Evolutionary conservation across 495 filamentous ascomycete genomes (phyloP).

Genomic region (Penicillium roqueforti): DNA sequence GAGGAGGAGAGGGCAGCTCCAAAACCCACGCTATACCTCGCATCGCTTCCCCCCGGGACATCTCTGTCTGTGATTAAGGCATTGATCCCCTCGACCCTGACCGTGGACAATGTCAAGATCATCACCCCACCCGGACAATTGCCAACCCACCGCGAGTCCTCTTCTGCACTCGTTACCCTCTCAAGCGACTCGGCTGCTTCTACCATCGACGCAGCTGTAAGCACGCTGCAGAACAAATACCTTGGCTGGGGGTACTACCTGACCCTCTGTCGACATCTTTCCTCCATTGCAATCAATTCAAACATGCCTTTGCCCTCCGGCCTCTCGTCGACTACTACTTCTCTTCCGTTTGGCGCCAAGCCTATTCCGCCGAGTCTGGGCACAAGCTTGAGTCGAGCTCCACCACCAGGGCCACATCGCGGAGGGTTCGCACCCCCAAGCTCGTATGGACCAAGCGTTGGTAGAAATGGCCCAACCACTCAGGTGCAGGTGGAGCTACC

Average conservation of each 20-base stretch:
- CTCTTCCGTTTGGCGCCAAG: slow-evolving; percentile 83
- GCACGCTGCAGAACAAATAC: slow-evolving; percentile 76
- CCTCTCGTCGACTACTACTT: slow-evolving; percentile 48
- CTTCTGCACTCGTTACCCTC: slow-evolving; percentile 78
- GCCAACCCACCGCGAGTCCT: slow-evolving; percentile 67
- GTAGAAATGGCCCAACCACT: slow-evolving; percentile 43
- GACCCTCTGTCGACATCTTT: slow-evolving; percentile 74
- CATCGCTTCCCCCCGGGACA: slow-evolving; percentile 56
- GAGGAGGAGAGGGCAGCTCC: slow-evolving; percentile 70
- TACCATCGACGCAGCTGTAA: slow-evolving; percentile 80
- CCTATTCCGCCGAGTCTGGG: slow-evolving; percentile 48
- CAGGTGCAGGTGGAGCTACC: slow-evolving; percentile 75
- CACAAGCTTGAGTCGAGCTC: slow-evolving; percentile 48
- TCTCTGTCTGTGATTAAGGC: slow-evolving; percentile 71
- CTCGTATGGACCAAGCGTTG: slow-evolving; percentile 52
- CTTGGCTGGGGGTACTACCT: slow-evolving; percentile 85
- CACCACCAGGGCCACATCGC: slow-evolving; percentile 59
- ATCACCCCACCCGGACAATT: slow-evolving; percentile 56
- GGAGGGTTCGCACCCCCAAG: slow-evolving; percentile 78
- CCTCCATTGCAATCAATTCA: slow-evolving; percentile 67
- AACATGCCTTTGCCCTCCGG: slow-evolving; percentile 47
- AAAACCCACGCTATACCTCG: slow-evolving; percentile 82
- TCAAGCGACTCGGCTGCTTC: slow-evolving; percentile 78
- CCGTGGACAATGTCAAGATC: slow-evolving; percentile 74
- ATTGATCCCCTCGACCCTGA: slow-evolving; percentile 62